Evolutionary conservation across 148 eudicot species (phyloP), one percentile per base, ranked within the genome.

Genomic region (Camellia lanceoleosa): DNA sequence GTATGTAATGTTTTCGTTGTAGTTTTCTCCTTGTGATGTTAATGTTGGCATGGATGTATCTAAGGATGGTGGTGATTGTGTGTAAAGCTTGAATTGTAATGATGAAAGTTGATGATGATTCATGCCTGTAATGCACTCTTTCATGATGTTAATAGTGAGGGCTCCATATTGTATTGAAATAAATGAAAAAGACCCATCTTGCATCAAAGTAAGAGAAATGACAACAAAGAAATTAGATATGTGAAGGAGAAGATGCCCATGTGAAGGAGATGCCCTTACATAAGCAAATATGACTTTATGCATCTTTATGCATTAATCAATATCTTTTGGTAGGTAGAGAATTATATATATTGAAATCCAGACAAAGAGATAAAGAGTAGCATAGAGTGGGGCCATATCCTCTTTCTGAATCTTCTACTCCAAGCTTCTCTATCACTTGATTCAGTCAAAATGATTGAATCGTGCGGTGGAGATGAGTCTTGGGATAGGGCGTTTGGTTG

Each of bases 21-120:
- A 47, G 71, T 64, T 49, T 46, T 30, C 20, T 68, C 51, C 13
- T 66, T 3, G 66, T 44, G 41, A 42, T 74, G 9, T 5, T 49
- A 19, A 74, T 18, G 72, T 59, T 67, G 78, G 63, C 67, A 70
- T 77, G 76, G 13, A 54, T 19, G 78, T 23, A n/a, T 47, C 55
- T 10, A 14, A 10, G 38, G 7, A 64, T 76, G 59, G 52, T 49
- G 52, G 42, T 74, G 78, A 61, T n/a, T 56, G 44, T 54, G 52
- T 74, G 77, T n/a, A 55, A 73, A 74, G 77, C 77, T 15, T 74
- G 77, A 60, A 59, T 74, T 59, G 23, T 1, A 59, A 43, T 38
- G 20, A 58, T 74, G 23, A 42, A 19, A 5, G 3, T 66, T 41
- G 46, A 42, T 76, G 71, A 51, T 51, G 78, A 75, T 58, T 60